phyloP scores from a whole-genome alignment of 2,329 filamentous ascomycete species.

The Metarhizium rileyi region DNA sequence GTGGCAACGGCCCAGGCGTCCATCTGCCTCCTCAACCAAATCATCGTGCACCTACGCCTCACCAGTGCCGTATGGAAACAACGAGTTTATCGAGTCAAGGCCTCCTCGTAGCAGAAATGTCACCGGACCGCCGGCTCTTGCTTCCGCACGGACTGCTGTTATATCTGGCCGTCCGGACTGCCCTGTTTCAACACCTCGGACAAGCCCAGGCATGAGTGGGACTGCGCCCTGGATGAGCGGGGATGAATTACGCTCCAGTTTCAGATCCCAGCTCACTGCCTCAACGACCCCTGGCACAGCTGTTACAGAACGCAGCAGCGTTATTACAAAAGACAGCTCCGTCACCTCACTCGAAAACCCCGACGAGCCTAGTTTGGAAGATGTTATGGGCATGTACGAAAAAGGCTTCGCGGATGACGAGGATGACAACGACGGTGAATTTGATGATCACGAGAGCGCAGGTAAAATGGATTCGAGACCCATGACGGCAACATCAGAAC shows the following conservation, averaged over 20 bases:
- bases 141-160: constrained; percentile 19
- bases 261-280: constrained; percentile 44
- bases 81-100: constrained; percentile 29
- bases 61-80: constrained; percentile 27
- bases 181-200: constrained; percentile 25
- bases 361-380: constrained; percentile 52
- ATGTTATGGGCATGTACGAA: constrained; percentile 63
- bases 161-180: constrained; percentile 23
- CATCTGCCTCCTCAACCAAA: constrained; percentile 37
- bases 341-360: constrained; percentile 49
- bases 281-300: constrained; percentile 48
- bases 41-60: constrained; percentile 38
- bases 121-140: constrained; percentile 14
- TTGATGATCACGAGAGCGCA: constrained; percentile 7
- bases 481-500: constrained; percentile 6
- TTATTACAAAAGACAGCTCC: constrained; percentile 70
- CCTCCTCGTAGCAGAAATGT: constrained; percentile 19
- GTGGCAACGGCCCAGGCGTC: constrained; percentile 35
- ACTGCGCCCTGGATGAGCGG: constrained; percentile 38
- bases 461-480: constrained; percentile 5
- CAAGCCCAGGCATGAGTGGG: constrained; percentile 17
- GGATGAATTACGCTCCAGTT: constrained; percentile 46
- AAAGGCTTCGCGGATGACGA: constrained; percentile 45
- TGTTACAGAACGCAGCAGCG: constrained; percentile 75
- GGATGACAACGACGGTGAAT: constrained; percentile 24